Percentiles rank a stretch among this genome's conserved stretches.
Conservation (phyloP, 1,284 basidiomycete species). For the Heterobasidion irregulare region DNA sequence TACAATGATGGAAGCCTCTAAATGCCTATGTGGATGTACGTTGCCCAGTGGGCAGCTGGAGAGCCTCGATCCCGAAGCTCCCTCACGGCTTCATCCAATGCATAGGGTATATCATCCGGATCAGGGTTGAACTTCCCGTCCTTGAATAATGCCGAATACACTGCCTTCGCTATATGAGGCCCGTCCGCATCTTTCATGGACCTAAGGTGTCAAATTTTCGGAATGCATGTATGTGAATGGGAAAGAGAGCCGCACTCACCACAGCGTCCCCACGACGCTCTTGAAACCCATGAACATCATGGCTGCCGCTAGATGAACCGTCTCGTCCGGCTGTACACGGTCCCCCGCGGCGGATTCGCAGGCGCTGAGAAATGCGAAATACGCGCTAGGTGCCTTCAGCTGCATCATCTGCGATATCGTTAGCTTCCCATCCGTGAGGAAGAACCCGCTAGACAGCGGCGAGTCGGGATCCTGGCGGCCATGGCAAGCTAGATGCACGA, state of each 20-base stretch:
- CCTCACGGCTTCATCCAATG: no score
- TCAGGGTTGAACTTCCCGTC: background rate
- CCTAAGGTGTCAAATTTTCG: background rate
- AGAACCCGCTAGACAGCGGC: background rate
- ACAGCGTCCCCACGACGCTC: slow-evolving; percentile 12
- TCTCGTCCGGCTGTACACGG: background rate
- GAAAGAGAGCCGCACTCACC: background rate
- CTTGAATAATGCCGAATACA: background rate
- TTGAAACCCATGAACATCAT: slow-evolving; percentile 4
- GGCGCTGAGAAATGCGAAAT: background rate
- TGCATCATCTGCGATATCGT: background rate
- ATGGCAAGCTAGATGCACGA: background rate
- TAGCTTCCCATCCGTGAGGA: background rate
- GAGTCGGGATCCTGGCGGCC: background rate
- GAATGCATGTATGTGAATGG: background rate
- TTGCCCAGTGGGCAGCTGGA: no score
- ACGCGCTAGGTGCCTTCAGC: background rate
- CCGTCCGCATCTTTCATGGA: background rate
- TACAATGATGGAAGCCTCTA: no score
- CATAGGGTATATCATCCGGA: no score
- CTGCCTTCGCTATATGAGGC: background rate
- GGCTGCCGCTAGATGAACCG: background rate
- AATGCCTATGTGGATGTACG: no score
- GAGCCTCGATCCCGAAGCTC: no score
- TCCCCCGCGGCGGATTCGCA: background rate